These are phyloP conservation scores for Penicillium odoratum DNA, from an alignment of 495 filamentous ascomycete species.

Conservation along the genomic window DNA sequence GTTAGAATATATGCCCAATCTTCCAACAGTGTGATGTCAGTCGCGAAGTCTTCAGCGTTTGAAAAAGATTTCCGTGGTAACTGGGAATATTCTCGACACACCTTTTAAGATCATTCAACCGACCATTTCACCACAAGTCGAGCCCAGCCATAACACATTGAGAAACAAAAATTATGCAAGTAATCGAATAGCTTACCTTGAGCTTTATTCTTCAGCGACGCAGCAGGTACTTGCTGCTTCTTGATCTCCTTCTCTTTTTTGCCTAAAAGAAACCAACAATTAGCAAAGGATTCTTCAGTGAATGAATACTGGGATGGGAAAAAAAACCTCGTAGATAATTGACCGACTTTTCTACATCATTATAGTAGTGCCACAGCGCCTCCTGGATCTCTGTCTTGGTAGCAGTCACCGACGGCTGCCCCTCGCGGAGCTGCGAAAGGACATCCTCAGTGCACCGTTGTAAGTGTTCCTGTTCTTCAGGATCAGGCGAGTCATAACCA, in stretches of 20 bases:
- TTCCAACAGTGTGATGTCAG: constrained; percentile 31
- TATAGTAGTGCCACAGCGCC: constrained; percentile 93
- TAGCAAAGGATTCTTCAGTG: neutral
- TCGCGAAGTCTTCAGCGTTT: constrained; percentile 24
- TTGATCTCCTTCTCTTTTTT: constrained; percentile 44
- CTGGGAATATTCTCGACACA: constrained; percentile 18
- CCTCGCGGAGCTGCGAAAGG: constrained; percentile 37
- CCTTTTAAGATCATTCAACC: constrained; percentile 9
- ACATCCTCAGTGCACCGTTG: constrained; percentile 43
- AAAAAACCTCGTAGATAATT: constrained; percentile 67
- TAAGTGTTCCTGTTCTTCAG: constrained; percentile 45
- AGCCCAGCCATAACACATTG: constrained; percentile 37
- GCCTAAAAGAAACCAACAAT: constrained; percentile 21
- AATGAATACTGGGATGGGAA: neutral
- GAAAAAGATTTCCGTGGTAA: constrained; percentile 1
- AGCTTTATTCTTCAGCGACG: constrained; percentile 35
- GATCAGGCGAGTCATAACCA: constrained; percentile 44
- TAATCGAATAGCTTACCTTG: constrained; percentile 49
- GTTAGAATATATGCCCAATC: constrained; percentile 46
- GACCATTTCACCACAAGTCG: constrained; percentile 4
- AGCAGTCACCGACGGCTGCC: constrained; percentile 41
- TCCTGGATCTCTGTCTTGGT: constrained; percentile 73
- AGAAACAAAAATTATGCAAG: constrained; percentile 5
- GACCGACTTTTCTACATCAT: constrained; percentile 82
- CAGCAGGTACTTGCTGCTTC: constrained; percentile 41